A percentile compares a stretch with the other conserved stretches of the same genome.
Conservation (phyloP, 352 stramenopile genomes). For the Pythium sp. region DNA sequence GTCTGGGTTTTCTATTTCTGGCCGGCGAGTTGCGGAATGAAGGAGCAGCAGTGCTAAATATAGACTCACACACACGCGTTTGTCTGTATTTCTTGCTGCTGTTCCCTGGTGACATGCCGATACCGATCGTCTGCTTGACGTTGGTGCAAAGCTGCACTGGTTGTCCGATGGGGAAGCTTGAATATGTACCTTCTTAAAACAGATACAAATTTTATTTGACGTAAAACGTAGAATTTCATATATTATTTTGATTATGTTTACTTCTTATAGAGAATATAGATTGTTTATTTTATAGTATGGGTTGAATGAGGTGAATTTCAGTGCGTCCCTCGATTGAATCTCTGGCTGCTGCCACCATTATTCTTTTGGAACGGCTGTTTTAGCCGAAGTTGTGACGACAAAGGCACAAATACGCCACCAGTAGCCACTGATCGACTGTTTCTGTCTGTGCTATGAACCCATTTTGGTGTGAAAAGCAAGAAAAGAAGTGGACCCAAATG, state of each 20-base stretch:
- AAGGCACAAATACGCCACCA: not conserved
- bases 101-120: not conserved
- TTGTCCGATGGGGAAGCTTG: not conserved
- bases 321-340: not conserved
- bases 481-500: not conserved
- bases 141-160: not conserved
- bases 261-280: too few relatives aligned
- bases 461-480: not conserved
- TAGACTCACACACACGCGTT: not conserved
- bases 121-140: not conserved
- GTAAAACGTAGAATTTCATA: too few relatives aligned
- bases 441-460: slow-evolving; percentile 2
- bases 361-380: not conserved
- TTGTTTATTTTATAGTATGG: too few relatives aligned
- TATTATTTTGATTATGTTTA: too few relatives aligned
- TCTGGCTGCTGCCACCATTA: slow-evolving; percentile 1
- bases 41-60: not conserved
- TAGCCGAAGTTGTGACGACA: not conserved
- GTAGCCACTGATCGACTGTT: not conserved
- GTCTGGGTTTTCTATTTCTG: slow-evolving; percentile 1
- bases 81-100: not conserved
- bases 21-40: not conserved
- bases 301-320: not conserved
- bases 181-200: too few relatives aligned
- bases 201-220: too few relatives aligned